These are phyloP conservation scores for Catenaria anguillulae DNA, from an alignment of 371 early-diverging fungal genomes.

Conservation along the genomic window DNA sequence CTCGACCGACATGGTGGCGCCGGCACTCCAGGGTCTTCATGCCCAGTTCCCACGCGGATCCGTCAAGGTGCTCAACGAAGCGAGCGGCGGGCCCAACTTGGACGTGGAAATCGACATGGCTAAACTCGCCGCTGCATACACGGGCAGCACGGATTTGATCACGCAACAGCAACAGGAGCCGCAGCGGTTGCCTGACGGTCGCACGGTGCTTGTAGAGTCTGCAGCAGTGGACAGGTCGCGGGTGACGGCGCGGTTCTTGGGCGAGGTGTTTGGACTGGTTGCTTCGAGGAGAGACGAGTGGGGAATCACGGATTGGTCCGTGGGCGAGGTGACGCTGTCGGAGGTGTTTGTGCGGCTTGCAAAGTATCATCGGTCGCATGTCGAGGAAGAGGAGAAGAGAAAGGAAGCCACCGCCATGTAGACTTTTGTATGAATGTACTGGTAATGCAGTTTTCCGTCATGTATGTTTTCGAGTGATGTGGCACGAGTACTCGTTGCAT, in stretches of 20 bases:
- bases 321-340: conserved; percentile 25
- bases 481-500: no score
- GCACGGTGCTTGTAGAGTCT: neutral
- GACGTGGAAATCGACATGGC: conserved; percentile 19
- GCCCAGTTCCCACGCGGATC: conserved; percentile 15
- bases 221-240: neutral
- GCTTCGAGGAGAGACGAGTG: conserved; percentile 11
- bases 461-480: no score
- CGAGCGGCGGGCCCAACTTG: conserved; percentile 16
- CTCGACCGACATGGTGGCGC: conserved; percentile 1
- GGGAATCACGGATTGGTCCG: conserved; percentile 22
- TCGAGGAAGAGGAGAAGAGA: conserved; percentile 3
- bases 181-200: neutral
- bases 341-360: conserved; percentile 32
- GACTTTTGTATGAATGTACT: no score
- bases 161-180: conserved; percentile 8
- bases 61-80: conserved; percentile 15
- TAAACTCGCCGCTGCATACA: conserved; percentile 12
- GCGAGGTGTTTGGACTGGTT: conserved; percentile 18
- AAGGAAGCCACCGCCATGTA: no score
- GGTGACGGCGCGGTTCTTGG: conserved; percentile 9
- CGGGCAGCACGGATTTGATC: conserved; percentile 18
- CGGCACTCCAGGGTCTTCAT: conserved; percentile 13
- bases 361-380: conserved; percentile 11
- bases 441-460: no score